Percentiles rank a stretch among this genome's conserved stretches.
Conservation (phyloP, 1,139 yeast species). For the Suhomyces yuchorum region DNA sequence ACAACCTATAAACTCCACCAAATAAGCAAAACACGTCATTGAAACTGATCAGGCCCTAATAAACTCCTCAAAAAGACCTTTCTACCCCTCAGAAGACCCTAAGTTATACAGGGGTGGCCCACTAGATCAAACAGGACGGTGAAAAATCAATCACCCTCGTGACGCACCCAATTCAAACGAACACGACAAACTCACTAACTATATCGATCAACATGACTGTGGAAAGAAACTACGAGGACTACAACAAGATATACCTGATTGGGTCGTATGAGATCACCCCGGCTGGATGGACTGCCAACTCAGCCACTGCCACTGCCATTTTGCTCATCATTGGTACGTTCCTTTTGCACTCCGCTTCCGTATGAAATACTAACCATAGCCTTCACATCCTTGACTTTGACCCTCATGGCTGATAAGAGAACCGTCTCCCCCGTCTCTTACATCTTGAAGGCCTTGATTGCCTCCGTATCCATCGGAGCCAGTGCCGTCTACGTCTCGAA, state of each 20-base stretch:
- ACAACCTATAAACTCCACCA: no score
- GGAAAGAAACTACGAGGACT: constrained; percentile 38
- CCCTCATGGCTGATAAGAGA: constrained; percentile 40
- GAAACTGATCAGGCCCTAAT: no score
- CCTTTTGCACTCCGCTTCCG: no score
- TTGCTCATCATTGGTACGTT: constrained; percentile 27
- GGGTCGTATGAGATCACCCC: constrained; percentile 31
- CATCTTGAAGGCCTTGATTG: constrained; percentile 35
- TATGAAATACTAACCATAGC: constrained; percentile 27
- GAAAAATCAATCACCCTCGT: neutral
- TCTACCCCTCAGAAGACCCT: no score
- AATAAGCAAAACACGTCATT: no score
- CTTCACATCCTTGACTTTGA: constrained; percentile 39
- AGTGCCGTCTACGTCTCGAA: constrained; percentile 43
- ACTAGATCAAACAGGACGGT: no score
- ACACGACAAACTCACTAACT: constrained; percentile 1
- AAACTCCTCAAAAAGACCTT: no score
- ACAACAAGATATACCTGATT: constrained; percentile 24
- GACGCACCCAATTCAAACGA: constrained; percentile 4
- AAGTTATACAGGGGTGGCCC: no score
- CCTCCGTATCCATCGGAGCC: constrained; percentile 43
- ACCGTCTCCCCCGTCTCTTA: constrained; percentile 31
- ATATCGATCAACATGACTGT: constrained; percentile 21
- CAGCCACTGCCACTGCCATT: constrained; percentile 20
- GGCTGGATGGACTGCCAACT: constrained; percentile 17